Evolutionary conservation across 2,329 filamentous ascomycete genomes (phyloP).

Genomic region (Aspergillus sp.): DNA sequence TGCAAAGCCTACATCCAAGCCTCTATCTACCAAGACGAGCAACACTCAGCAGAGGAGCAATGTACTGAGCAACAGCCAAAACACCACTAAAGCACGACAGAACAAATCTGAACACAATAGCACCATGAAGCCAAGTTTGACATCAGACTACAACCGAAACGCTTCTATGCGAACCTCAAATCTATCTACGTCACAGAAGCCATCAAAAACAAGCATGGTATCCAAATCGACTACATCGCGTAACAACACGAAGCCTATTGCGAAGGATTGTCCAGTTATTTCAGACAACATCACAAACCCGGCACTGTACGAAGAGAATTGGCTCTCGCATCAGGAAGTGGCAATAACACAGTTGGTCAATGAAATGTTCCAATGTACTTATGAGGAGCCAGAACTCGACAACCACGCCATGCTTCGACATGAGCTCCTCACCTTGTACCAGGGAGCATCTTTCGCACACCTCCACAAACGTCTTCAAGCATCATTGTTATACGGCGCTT

Average conservation of each 20-base stretch:
- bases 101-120: not conserved
- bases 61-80: conserved; percentile 18
- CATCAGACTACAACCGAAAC: not conserved
- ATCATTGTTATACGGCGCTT: conserved; percentile 58
- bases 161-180: conserved; percentile 12
- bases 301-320: conserved; percentile 64
- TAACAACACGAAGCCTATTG: conserved; percentile 25
- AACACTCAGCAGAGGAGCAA: conserved; percentile 12
- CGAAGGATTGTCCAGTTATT: conserved; percentile 53
- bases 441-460: conserved; percentile 51
- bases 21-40: conserved; percentile 9
- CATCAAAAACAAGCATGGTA: conserved; percentile 24
- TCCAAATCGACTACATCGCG: conserved; percentile 37
- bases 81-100: conserved; percentile 9
- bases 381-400: conserved; percentile 20
- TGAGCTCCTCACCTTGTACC: conserved; percentile 56
- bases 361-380: conserved; percentile 50
- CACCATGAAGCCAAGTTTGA: not conserved
- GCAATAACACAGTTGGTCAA: conserved; percentile 64
- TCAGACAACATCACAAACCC: conserved; percentile 56
- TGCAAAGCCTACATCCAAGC: conserved; percentile 3
- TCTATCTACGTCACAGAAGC: conserved; percentile 15
- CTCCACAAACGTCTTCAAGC: conserved; percentile 61
- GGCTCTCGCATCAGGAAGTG: conserved; percentile 63
- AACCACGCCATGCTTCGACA: conserved; percentile 43